These are phyloP conservation scores for Monosporascus ibericus DNA, from an alignment of 2,329 filamentous ascomycete genomes.

Conservation along the genomic window DNA sequence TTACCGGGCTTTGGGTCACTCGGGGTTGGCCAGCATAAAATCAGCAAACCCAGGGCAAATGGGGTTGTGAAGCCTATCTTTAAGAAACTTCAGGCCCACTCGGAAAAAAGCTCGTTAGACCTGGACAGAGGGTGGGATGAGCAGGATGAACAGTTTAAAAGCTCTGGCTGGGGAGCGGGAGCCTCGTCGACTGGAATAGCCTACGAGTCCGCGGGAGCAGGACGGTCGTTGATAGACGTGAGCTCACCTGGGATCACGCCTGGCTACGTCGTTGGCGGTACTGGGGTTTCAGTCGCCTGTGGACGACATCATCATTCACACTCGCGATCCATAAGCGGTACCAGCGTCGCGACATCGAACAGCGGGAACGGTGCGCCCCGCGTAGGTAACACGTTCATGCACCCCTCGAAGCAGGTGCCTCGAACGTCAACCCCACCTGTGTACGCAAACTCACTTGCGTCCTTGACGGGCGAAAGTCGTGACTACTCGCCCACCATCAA, in stretches of 20 bases:
- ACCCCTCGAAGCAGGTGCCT: conserved; percentile 60
- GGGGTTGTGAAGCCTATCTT: conserved; percentile 55
- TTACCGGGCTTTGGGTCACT: conserved; percentile 22
- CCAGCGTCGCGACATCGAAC: conserved; percentile 48
- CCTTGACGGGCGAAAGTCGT: conserved; percentile 40
- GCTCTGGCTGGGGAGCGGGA: conserved; percentile 16
- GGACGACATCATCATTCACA: conserved; percentile 12
- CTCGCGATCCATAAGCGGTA: conserved; percentile 51
- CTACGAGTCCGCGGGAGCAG: conserved; percentile 14
- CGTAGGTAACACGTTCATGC: conserved; percentile 48
- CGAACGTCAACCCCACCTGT: conserved; percentile 54
- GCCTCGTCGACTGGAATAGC: not conserved
- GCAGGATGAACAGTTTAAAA: conserved; percentile 35
- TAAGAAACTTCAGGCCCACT: conserved; percentile 48
- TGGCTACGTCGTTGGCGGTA: conserved; percentile 13
- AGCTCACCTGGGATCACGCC: not conserved
- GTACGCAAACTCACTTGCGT: conserved; percentile 51
- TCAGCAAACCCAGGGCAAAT: conserved; percentile 41
- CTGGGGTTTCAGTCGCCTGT: conserved; percentile 6
- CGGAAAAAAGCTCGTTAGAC: conserved; percentile 58
- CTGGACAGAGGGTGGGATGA: conserved; percentile 55
- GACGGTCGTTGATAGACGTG: not conserved
- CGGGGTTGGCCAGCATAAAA: conserved; percentile 25
- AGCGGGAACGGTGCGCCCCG: conserved; percentile 33
- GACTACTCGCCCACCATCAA: conserved; percentile 52